Conservation (phyloP, 192 early-diverging fungal genomes). For the Lobosporangium transversale region DNA sequence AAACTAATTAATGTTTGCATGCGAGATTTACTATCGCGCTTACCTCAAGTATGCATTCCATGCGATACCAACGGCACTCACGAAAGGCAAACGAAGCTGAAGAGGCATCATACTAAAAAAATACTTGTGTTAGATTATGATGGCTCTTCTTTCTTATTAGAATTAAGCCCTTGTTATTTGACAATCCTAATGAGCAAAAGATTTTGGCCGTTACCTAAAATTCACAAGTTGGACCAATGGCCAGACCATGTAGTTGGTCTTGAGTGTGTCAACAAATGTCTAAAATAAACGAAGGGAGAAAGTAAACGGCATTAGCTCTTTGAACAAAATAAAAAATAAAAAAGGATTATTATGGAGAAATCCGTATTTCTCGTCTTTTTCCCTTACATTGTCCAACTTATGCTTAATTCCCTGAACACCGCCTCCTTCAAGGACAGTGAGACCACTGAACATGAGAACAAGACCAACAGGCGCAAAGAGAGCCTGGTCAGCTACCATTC, state of each 20-base stretch:
- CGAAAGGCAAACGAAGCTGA: slow-evolving; percentile 73
- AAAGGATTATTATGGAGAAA: too few relatives aligned
- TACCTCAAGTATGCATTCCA: slow-evolving; percentile 82
- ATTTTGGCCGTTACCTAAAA: slow-evolving; percentile 59
- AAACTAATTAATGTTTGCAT: background rate
- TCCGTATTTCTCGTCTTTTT: too few relatives aligned
- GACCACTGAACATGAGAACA: slow-evolving; percentile 68
- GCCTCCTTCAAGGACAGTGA: slow-evolving; percentile 69
- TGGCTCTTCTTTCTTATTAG: too few relatives aligned
- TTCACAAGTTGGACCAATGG: slow-evolving; percentile 78
- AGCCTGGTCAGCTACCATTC: slow-evolving; percentile 65
- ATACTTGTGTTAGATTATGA: too few relatives aligned
- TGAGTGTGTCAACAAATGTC: slow-evolving; percentile 67
- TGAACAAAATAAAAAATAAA: too few relatives aligned
- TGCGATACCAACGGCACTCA: slow-evolving; percentile 74
- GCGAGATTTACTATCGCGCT: too few relatives aligned
- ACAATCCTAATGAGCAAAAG: too few relatives aligned
- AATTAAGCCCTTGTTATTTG: too few relatives aligned
- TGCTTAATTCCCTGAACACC: slow-evolving; percentile 60
- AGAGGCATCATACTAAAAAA: slow-evolving; percentile 65
- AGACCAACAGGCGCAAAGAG: slow-evolving; percentile 77
- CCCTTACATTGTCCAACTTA: slow-evolving; percentile 62
- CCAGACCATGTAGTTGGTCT: slow-evolving; percentile 80
- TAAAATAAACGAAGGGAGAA: slow-evolving; percentile 12
- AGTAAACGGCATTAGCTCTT: background rate